Base-by-base conservation (phyloP, 2,329 filamentous ascomycete genomes). In the Ophiostoma sp. region DNA sequence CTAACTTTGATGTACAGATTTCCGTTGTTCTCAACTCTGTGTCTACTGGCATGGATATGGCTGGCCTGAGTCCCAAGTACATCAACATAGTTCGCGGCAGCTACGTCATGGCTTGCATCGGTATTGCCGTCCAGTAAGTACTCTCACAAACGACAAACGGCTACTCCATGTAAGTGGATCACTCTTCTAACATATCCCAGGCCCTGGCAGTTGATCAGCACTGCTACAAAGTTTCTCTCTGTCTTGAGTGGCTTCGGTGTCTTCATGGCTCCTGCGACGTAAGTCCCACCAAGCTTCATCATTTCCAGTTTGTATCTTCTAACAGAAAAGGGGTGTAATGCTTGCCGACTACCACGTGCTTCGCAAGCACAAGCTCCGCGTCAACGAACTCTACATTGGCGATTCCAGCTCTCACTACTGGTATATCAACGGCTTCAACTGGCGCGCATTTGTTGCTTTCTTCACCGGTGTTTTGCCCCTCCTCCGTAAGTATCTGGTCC, bases 61-160 rank as follows among this genome's bases (percentile, higher is more conserved):
- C 1, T 76, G 52, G 52, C 23, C 23, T 86, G 0, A 82, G 81
- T 69, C 84, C 85, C 0, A 79, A 78, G 52, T 86, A 82, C 72
- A 81, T 87, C 76, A 86, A 85, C 74, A 87, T 87, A 70, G 77
- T 84, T 4, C 81, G 86, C 0, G 86, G 86, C 1, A 64, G 71
- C 27, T 73, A 73, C 64, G 69, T 73, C 35, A 71, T 71, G 69
- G 68, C 72, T 23, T 54, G 57, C 15, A 70, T 73, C 41, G 70
- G 70, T 48, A 72, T 72, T 52, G 71, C 71, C 20, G 68, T 66
- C 1, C 68, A 71, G 68, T 57, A 27, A 23, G 52, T 57, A 23
- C 23, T 27, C 23, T 13, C 10, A 4, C 11, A 27, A 13, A 27
- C 10, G 7, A 4, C 11, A 27, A 13, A 27, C 10, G 7, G 4